phyloP scores from a whole-genome alignment of 768 basidiomycete genomes.

The Naganishia friedmannii region DNA sequence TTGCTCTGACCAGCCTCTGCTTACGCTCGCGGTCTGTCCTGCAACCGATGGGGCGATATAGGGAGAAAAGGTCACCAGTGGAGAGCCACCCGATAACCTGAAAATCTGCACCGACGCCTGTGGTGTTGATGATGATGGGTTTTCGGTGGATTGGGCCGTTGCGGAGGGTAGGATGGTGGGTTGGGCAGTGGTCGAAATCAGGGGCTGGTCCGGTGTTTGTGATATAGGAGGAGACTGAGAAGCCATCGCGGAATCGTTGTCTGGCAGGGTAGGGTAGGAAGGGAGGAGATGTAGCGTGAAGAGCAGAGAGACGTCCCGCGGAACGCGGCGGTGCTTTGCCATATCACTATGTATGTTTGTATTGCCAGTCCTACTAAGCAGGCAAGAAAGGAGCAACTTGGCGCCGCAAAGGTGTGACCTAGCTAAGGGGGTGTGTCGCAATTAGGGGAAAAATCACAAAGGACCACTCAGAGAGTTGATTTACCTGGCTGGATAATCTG shows the following conservation, averaged over 20 bases:
- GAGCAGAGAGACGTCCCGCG: neutral
- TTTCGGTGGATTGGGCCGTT: too few relatives aligned
- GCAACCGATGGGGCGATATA: neutral
- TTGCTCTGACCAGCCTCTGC: neutral
- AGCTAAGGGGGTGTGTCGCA: neutral
- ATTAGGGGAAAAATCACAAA: neutral
- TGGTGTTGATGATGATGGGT: neutral
- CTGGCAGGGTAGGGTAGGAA: neutral
- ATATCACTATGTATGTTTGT: neutral
- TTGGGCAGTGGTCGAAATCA: neutral
- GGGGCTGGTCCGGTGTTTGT: neutral
- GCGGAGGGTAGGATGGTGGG: too few relatives aligned
- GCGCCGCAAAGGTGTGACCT: neutral
- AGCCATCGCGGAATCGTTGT: neutral
- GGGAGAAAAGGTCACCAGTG: slow-evolving; percentile 7
- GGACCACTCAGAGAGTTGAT: neutral
- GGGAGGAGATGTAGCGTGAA: neutral
- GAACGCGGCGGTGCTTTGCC: neutral
- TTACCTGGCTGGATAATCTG: too few relatives aligned
- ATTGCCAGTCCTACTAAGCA: neutral
- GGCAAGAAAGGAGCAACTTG: neutral
- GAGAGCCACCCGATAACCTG: slow-evolving; percentile 2
- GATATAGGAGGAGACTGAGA: neutral
- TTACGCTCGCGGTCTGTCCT: neutral
- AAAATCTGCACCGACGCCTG: neutral